phyloP scores from a whole-genome alignment of 2,329 filamentous ascomycete species.

The Colletotrichum musae region DNA sequence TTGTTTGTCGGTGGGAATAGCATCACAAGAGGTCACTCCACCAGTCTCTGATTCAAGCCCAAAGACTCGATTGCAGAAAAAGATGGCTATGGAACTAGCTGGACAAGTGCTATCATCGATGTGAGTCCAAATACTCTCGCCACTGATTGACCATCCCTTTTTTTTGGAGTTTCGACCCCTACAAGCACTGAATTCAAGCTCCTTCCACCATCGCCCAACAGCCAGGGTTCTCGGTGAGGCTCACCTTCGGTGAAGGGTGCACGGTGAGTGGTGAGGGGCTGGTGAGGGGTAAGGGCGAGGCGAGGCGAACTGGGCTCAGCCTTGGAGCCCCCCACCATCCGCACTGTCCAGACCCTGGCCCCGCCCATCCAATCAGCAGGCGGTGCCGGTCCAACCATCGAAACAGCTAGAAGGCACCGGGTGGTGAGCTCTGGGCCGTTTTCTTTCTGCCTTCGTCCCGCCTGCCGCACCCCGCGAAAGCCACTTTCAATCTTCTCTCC shows the following conservation, averaged over 20 bases:
- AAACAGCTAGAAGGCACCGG: slow-evolving; percentile 59
- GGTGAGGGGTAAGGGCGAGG: slow-evolving; percentile 14
- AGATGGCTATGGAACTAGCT: no score
- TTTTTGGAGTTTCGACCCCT: no score
- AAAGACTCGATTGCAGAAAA: no score
- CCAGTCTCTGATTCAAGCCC: no score
- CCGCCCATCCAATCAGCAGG: slow-evolving; percentile 50
- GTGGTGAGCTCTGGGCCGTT: slow-evolving; percentile 45
- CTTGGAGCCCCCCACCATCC: slow-evolving; percentile 39
- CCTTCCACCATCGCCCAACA: neutral
- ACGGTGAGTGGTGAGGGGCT: neutral
- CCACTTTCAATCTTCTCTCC: slow-evolving; percentile 13
- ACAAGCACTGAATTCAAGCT: no score
- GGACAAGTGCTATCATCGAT: no score
- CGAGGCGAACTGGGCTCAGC: slow-evolving; percentile 30
- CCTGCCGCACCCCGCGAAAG: slow-evolving; percentile 28
- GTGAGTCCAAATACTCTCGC: no score
- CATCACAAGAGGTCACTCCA: no score
- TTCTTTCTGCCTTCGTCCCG: slow-evolving; percentile 36
- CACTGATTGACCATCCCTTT: no score
- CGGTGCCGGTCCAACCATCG: slow-evolving; percentile 51
- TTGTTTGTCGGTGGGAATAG: no score
- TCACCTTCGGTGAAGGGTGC: neutral
- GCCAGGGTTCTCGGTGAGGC: neutral
- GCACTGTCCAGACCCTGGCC: slow-evolving; percentile 42